Evolutionary conservation across 257 asterid species (phyloP), one percentile per base, ranked within the genome.

Genomic region (Rehmannia glutinosa): DNA sequence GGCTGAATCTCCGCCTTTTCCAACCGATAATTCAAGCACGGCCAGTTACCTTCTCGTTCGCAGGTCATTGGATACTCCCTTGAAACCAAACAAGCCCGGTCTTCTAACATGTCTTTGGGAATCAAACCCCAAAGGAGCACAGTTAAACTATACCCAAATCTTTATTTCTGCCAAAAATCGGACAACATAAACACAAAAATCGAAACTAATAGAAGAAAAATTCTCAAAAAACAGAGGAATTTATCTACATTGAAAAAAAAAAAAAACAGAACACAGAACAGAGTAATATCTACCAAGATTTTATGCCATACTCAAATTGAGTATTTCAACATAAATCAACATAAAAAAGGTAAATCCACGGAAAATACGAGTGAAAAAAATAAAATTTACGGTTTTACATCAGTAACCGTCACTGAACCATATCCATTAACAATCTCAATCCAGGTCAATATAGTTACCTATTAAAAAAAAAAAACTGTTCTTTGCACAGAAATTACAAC

Each of bases 101-200:
- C 95, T 69, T 90, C 95, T 80, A 93, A 81, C 99, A 93, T 90
- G 39, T 75, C 91, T 69, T 76, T 77, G 56, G 27, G 78, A 75
- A 50, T 59, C 81, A 76, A 75, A 39, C 71, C 75, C 72, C 70
- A 69, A 62, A 66, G 77, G 70, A 69, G 68, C 60, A 62, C n/a
- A n/a, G n/a, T n/a, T n/a, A n/a, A n/a, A n/a, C n/a, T n/a, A n/a
- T n/a, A n/a, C n/a, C n/a, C n/a, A n/a, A n/a, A n/a, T n/a, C n/a
- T n/a, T n/a, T n/a, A n/a, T n/a, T n/a, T n/a, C 78, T 66, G 84
- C 70, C 16, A 33, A 73, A 78, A 73, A 68, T 41, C 17, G 65
- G 66, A 56, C 77, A 59, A 47, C 30, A 59, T 41, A 30, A 49
- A 10, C 54, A 56, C 30, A 10, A 53, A 70, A 57, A 52, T 52